Base-by-base conservation (phyloP, 306 rosid species). In the Psophocarpus tetragonolobus region DNA sequence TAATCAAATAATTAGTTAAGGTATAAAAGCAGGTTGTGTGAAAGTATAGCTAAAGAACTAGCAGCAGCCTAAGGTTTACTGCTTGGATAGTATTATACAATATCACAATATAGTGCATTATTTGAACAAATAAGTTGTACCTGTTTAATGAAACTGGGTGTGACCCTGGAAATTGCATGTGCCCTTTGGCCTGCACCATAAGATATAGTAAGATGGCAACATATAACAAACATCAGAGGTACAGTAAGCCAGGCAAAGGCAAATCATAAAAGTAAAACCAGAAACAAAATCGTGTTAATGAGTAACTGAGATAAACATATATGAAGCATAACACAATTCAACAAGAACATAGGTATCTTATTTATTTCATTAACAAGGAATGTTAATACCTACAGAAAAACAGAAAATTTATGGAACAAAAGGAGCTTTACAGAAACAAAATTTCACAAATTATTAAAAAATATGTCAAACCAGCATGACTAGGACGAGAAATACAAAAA, bases 91-190 rank as follows among this genome's bases (percentile, higher is more conserved):
- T 71, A 47, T 62, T 73, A 39, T 30, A 39, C 62, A 5, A 77
- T 5, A 64, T 15, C 30, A 60, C 21, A 50, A 66, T 17, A 74
- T 56, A 77, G 73, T 1, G 56, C 23, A 63, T 38, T 35, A 38
- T 35, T 48, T 74, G 66, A 73, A 27, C 35, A 65, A 57, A 69
- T 23, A 79, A 80, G 47, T 47, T 54, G 26, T 73, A 94, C 98
- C 97, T 90, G 96, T 87, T 85, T 50, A 94, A 94, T 84, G 98
- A 94, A 73, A 92, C 97, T 73, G 98, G 98, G 71, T 94, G 97
- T 9, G 98, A 94, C 47, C 98, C 98, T 8, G 98, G 98, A 75
- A 94, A 94, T 74, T 87, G 96, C 58, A 91, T 50, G 73, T 82
- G 87, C 80, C 92, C 97, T 87, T 96, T 88, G 68, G 79, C 83